These are phyloP conservation scores for Cadophora gregata DNA, from an alignment of 2,329 filamentous ascomycete genomes.

Conservation along the genomic window DNA sequence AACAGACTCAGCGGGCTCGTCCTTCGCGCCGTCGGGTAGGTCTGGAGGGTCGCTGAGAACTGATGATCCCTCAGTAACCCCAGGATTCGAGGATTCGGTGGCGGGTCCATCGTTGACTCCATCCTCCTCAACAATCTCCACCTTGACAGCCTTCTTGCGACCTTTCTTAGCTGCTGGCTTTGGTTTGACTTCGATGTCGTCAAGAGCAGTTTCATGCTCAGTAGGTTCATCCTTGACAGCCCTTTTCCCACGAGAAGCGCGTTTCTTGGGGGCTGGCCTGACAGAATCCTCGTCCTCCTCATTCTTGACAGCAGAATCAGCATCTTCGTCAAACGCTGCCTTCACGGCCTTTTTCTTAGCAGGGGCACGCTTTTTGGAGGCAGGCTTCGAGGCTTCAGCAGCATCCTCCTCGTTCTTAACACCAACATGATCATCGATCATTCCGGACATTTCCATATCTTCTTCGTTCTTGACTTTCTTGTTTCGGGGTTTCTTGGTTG, in stretches of 20 bases:
- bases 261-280: conserved; percentile 30
- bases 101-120: conserved; percentile 1
- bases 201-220: conserved; percentile 13
- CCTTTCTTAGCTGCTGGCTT: conserved; percentile 28
- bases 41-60: conserved; percentile 5
- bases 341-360: conserved; percentile 43
- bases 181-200: neutral
- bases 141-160: conserved; percentile 34
- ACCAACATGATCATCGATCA: conserved; percentile 10
- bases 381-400: neutral
- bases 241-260: conserved; percentile 25
- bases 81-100: conserved; percentile 17
- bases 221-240: conserved; percentile 33
- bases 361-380: conserved; percentile 29
- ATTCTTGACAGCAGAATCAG: conserved; percentile 37
- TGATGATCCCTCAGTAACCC: conserved; percentile 13
- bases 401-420: conserved; percentile 37
- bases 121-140: conserved; percentile 20
- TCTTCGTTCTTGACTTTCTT: conserved; percentile 45
- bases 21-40: neutral
- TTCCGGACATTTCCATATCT: conserved; percentile 15
- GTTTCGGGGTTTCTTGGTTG: conserved; percentile 37
- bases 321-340: conserved; percentile 31
- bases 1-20: neutral
- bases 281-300: conserved; percentile 30